Evolutionary conservation across 768 basidiomycete species (phyloP).

Genomic region (Pulveroboletus frians): DNA sequence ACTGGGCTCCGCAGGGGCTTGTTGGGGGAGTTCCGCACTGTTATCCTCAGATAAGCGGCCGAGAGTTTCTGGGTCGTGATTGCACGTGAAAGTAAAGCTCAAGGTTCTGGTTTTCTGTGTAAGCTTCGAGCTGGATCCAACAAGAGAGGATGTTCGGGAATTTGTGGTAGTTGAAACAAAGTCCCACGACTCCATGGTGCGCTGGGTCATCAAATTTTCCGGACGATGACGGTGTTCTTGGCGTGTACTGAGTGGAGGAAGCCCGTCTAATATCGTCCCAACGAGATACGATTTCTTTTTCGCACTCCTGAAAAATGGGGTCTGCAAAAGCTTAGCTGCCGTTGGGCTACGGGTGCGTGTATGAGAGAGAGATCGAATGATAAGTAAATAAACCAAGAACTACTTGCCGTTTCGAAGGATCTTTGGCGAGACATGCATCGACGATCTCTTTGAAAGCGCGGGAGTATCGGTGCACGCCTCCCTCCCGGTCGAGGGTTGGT

Average conservation of each 20-base stretch:
- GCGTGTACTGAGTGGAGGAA: conserved; percentile 68
- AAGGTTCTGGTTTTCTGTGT: conserved; percentile 1
- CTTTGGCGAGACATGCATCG: conserved; percentile 77
- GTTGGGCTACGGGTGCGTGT: conserved; percentile 53
- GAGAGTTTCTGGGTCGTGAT: conserved; percentile 1
- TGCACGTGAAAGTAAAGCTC: conserved; percentile 4
- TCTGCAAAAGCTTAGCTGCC: conserved; percentile 70
- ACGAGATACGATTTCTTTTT: conserved; percentile 80
- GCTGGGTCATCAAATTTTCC: conserved; percentile 34
- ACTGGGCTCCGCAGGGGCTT: not conserved
- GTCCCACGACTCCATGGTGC: conserved; percentile 78
- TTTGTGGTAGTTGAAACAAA: conserved; percentile 48
- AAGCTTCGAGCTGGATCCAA: conserved; percentile 3
- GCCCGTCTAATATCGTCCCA: conserved; percentile 62
- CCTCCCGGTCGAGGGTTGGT: conserved; percentile 70
- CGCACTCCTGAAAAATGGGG: conserved; percentile 71
- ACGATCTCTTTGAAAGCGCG: conserved; percentile 80
- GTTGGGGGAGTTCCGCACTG: not conserved
- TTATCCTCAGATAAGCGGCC: conserved; percentile 2
- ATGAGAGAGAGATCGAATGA: conserved; percentile 1
- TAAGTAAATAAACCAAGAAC: not conserved
- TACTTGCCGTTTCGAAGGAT: conserved; percentile 66
- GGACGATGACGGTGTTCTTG: conserved; percentile 59
- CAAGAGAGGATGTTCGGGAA: conserved; percentile 26
- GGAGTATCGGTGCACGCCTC: conserved; percentile 70